Evolutionary conservation across 495 filamentous ascomycete species (phyloP).

Genomic region (Hyaloscypha hepaticicola): DNA sequence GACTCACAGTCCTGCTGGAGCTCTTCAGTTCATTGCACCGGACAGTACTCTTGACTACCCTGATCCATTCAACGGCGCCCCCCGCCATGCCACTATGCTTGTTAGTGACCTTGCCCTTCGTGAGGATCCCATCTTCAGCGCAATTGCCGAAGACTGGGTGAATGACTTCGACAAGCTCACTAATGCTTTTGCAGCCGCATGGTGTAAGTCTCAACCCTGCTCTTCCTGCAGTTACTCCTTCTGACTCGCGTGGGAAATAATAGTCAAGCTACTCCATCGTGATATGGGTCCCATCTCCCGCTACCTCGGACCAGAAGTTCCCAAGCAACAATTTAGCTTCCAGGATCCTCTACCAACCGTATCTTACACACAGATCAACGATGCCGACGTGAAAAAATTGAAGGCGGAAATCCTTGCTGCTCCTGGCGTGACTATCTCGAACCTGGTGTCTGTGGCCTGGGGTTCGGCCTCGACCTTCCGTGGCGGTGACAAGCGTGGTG

Average conservation of each 20-base stretch:
- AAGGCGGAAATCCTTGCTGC: constrained; percentile 23
- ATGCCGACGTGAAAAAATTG: constrained; percentile 10
- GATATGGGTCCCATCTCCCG: constrained; percentile 28
- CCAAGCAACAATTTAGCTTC: constrained; percentile 19
- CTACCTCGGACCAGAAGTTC: constrained; percentile 24
- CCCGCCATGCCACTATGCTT: constrained; percentile 25
- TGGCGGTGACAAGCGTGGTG: constrained; percentile 23
- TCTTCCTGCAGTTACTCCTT: not conserved
- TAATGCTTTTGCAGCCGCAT: constrained; percentile 25
- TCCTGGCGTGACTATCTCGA: constrained; percentile 12
- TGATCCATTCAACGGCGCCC: constrained; percentile 23
- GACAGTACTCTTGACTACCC: constrained; percentile 22
- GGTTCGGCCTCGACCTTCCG: constrained; percentile 24
- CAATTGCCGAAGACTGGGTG: constrained; percentile 21
- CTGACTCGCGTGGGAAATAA: constrained; percentile 14
- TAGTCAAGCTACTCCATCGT: constrained; percentile 25
- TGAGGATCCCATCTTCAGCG: constrained; percentile 19
- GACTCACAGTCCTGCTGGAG: constrained; percentile 23
- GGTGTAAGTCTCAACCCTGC: constrained; percentile 23
- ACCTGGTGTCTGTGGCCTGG: constrained; percentile 19
- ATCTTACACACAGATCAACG: constrained; percentile 13
- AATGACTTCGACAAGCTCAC: constrained; percentile 22
- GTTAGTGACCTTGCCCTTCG: constrained; percentile 25
- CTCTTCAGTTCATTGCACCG: constrained; percentile 19
- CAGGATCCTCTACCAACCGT: constrained; percentile 21